phyloP scores from a whole-genome alignment of 805 yeast species.

The Metschnikowia cerradonensis region DNA sequence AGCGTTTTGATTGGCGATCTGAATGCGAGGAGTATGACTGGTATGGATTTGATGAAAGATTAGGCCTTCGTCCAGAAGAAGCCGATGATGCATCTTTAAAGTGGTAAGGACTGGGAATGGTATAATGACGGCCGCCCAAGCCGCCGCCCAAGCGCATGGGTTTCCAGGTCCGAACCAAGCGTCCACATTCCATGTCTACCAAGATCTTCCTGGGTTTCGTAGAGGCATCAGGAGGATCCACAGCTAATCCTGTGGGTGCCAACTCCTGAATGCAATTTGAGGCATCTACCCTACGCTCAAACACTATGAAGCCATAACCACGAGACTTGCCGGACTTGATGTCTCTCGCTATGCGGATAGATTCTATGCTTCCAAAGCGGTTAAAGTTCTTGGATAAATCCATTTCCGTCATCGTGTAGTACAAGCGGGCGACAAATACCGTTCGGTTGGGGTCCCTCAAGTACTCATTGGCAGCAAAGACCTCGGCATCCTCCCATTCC shows the following conservation, averaged over 20 bases:
- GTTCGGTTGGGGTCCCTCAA: constrained; percentile 68
- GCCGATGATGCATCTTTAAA: constrained; percentile 33
- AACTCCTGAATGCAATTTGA: constrained; percentile 57
- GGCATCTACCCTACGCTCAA: constrained; percentile 56
- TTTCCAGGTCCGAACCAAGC: constrained; percentile 61
- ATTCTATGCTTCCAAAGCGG: constrained; percentile 68
- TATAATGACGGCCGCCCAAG: constrained; percentile 77
- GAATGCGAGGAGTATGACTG: constrained; percentile 6
- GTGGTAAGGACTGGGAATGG: constrained; percentile 27
- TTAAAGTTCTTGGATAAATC: constrained; percentile 62
- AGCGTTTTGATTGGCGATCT: constrained; percentile 10
- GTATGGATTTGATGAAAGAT: constrained; percentile 17
- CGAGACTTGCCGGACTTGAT: constrained; percentile 45
- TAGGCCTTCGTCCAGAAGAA: constrained; percentile 24
- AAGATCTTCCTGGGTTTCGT: constrained; percentile 47
- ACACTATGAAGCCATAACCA: constrained; percentile 85
- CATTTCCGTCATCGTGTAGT: constrained; percentile 59
- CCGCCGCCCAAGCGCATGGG: constrained; percentile 88
- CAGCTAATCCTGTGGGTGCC: constrained; percentile 38
- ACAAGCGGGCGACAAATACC: constrained; percentile 70
- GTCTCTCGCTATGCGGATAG: constrained; percentile 36
- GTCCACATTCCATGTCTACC: constrained; percentile 72
- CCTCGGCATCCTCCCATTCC: constrained; percentile 19
- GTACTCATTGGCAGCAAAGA: constrained; percentile 14
- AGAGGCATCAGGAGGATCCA: constrained; percentile 30